A percentile compares a stretch with the other conserved stretches of the same genome.
Conservation (phyloP, 148 eudicot genomes). For the Polygonum maritimum region DNA sequence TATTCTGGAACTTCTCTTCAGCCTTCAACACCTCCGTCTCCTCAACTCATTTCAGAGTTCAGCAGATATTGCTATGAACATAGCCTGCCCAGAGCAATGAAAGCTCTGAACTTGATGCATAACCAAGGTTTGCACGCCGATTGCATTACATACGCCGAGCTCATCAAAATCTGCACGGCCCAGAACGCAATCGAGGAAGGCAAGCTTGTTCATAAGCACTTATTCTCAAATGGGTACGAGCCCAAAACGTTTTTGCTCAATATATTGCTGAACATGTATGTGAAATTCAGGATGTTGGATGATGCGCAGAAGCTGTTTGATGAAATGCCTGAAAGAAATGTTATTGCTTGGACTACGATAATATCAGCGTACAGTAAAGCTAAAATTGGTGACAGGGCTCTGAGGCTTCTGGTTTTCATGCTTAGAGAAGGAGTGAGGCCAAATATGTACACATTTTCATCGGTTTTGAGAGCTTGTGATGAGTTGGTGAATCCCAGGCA, state of each 20-base stretch:
- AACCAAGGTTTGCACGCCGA: conserved; percentile 24
- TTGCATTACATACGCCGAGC: conserved; percentile 30
- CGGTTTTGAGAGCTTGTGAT: conserved; percentile 40
- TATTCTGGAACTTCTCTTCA: conserved; percentile 13
- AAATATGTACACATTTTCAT: conserved; percentile 40
- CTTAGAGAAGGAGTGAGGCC: conserved; percentile 27
- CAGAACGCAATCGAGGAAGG: conserved; percentile 29
- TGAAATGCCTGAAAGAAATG: conserved; percentile 42
- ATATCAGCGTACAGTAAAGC: conserved; percentile 38
- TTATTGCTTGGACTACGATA: conserved; percentile 42
- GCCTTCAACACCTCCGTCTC: conserved; percentile 9
- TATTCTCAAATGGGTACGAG: conserved; percentile 27
- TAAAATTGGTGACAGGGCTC: conserved; percentile 22
- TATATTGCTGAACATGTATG: conserved; percentile 38
- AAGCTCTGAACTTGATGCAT: conserved; percentile 25
- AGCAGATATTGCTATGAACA: conserved; percentile 21
- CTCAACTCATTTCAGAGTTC: conserved; percentile 22
- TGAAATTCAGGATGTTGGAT: conserved; percentile 29
- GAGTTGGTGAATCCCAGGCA: conserved; percentile 27
- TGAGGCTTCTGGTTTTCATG: conserved; percentile 33
- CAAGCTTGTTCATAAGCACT: conserved; percentile 33
- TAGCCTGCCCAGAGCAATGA: conserved; percentile 32
- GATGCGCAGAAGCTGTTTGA: conserved; percentile 37
- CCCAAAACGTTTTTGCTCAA: conserved; percentile 30
- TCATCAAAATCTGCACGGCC: conserved; percentile 33